These are phyloP conservation scores for Pyricularia sp. DNA, from an alignment of 2,329 filamentous ascomycete species.

Conservation along the genomic window DNA sequence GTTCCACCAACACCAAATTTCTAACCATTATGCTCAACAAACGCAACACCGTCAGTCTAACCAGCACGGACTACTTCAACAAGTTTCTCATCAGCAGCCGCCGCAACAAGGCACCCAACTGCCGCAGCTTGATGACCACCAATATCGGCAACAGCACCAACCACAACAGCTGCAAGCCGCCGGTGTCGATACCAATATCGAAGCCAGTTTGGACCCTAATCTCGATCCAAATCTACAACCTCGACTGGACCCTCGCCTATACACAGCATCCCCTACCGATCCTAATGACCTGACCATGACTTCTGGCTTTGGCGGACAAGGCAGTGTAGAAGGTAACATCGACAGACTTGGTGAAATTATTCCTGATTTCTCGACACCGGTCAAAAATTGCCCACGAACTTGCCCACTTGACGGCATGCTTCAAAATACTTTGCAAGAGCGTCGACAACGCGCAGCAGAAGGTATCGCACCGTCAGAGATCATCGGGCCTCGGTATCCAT, in stretches of 20 bases:
- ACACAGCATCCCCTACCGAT: not conserved
- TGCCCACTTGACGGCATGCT: constrained; percentile 74
- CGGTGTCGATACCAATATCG: constrained; percentile 10
- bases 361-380: constrained; percentile 7
- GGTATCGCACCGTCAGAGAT: constrained; percentile 57
- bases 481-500: constrained; percentile 70
- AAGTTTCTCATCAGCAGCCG: constrained; percentile 8
- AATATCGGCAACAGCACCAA: constrained; percentile 33
- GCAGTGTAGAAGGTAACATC: not conserved
- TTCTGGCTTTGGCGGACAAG: constrained; percentile 16
- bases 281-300: constrained; percentile 8
- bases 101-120: constrained; percentile 7
- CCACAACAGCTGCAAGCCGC: not conserved
- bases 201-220: constrained; percentile 2
- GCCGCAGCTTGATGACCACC: constrained; percentile 7
- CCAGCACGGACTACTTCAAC: constrained; percentile 10
- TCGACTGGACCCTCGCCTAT: constrained; percentile 1
- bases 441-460: constrained; percentile 54
- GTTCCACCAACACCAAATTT: not conserved
- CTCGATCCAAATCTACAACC: not conserved
- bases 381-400: constrained; percentile 57
- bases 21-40: not conserved
- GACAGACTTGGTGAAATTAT: not conserved
- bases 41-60: not conserved
- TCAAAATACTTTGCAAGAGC: constrained; percentile 66